Base-by-base conservation (phyloP, 2,329 filamentous ascomycete species). In the Alternaria arbusti region DNA sequence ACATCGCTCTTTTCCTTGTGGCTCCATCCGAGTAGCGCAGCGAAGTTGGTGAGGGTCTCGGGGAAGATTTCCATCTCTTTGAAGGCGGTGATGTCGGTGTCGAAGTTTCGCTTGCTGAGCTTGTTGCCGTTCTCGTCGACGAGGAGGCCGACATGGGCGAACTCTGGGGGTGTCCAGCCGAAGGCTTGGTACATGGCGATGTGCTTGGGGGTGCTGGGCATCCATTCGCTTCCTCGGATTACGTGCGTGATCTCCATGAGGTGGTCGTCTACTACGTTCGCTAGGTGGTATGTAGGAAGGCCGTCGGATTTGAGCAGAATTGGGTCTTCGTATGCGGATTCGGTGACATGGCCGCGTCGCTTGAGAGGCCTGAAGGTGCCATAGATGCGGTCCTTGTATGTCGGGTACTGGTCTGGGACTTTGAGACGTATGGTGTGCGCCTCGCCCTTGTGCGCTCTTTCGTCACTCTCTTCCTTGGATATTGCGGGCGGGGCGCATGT, bases 221-320 rank as follows among this genome's bases (percentile, higher is more conserved):
- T 91, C 96, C 96, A 99, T 86, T 99, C 96, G 86, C 91, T 90
- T 57, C 95, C 96, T 45, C 96, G 90, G 62, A 99, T 92, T 13
- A 99, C 96, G 79, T 98, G 95, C 0, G 94, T 97, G 70, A 99
- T 96, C 63, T 92, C 84, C 96, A 99, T 99, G 64, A 91, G 84
- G 78, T 97, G 93, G 75, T 99, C 96, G 75, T 99, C 96, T 5
- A 99, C 90, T 9, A 99, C 95, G 75, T 98, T 99, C 5, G 96
- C 96, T 65, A 99, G 90, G 79, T 99, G 96, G 75, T 99, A 99
- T 0, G 96, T 99, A 0, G 96, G 96, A 68, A 91, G 91, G 0
- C 94, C 94, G 77, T 99, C 96, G 1, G 90, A 90, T 80, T 99
- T 99, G 64, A 97, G 84, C 44, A 99, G 84, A 64, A 99, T 92